Percentiles rank a stretch among this genome's conserved stretches.
These are phyloP conservation scores for Galeopsis tetrahit DNA, from an alignment of 257 asterid genomes.

Conservation along the genomic window DNA sequence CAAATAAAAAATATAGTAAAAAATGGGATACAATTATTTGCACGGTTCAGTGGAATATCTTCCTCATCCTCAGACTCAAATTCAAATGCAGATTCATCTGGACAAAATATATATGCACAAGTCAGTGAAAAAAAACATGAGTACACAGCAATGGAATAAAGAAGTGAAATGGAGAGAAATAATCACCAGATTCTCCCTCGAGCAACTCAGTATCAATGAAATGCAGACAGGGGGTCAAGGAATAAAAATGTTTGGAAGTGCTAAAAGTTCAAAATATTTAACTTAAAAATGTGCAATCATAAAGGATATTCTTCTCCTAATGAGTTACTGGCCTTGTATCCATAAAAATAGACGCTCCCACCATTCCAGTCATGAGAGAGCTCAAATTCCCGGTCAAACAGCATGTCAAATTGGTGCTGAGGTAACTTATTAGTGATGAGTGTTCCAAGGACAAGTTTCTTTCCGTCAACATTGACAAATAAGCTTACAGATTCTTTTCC, in stretches of 20 bases:
- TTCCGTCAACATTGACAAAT: slow-evolving; percentile 59
- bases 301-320: slow-evolving; percentile 71
- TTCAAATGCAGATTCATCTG: slow-evolving; percentile 48
- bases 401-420: slow-evolving; percentile 74
- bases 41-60: slow-evolving; percentile 36
- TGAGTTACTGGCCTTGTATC: slow-evolving; percentile 62
- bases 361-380: slow-evolving; percentile 74
- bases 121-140: not conserved
- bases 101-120: slow-evolving; percentile 14
- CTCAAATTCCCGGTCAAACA: slow-evolving; percentile 62
- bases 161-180: not conserved
- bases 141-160: not conserved
- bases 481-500: slow-evolving; percentile 52
- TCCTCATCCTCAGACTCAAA: slow-evolving; percentile 53
- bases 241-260: slow-evolving; percentile 11
- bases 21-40: slow-evolving; percentile 49
- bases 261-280: not conserved
- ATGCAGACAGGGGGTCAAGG: slow-evolving; percentile 52
- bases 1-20: not conserved
- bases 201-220: slow-evolving; percentile 40
- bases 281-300: not conserved
- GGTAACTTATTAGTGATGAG: slow-evolving; percentile 72
- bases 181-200: slow-evolving; percentile 50
- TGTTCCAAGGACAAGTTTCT: slow-evolving; percentile 79
- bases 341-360: slow-evolving; percentile 77